Evolutionary conservation across 2,329 filamentous ascomycete species (phyloP).

Genomic region (Metarhizium robertsii): DNA sequence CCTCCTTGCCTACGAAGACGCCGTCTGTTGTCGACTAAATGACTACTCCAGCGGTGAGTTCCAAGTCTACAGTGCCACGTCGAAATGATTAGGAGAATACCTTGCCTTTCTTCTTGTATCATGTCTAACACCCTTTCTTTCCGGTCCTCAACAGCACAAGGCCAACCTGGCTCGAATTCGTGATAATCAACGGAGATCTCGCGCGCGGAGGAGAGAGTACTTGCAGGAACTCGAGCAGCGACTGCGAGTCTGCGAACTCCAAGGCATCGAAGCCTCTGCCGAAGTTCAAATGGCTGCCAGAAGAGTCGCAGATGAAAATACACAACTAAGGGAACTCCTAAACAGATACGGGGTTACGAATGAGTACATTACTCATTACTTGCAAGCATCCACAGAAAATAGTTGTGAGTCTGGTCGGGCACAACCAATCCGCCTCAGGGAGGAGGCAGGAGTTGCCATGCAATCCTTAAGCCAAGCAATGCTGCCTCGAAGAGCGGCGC

Average conservation of each 20-base stretch:
- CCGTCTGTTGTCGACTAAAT: constrained; percentile 8
- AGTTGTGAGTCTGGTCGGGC: constrained; percentile 9
- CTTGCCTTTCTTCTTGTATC: neutral
- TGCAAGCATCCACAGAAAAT: constrained; percentile 16
- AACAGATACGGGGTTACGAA: constrained; percentile 47
- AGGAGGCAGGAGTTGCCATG: constrained; percentile 16
- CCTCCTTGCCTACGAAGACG: neutral
- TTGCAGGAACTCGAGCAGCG: constrained; percentile 59
- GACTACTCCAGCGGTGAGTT: constrained; percentile 15
- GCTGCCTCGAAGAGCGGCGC: constrained; percentile 23
- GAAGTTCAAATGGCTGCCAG: constrained; percentile 64
- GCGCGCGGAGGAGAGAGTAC: constrained; percentile 65
- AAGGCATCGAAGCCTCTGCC: constrained; percentile 58
- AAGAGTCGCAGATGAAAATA: constrained; percentile 61
- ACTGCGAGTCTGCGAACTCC: constrained; percentile 48
- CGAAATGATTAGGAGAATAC: no score
- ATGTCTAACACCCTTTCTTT: neutral
- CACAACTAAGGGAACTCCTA: constrained; percentile 50
- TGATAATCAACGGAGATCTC: constrained; percentile 70
- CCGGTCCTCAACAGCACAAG: constrained; percentile 20
- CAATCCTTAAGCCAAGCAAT: constrained; percentile 29
- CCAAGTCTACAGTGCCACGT: neutral
- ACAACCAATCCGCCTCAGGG: constrained; percentile 9
- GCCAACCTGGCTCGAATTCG: constrained; percentile 49
- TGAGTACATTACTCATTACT: constrained; percentile 38